A percentile compares a stretch with the other conserved stretches of the same genome.
Evolutionary conservation across 306 rosid species (phyloP).

Genomic region (Pachyrhizus erosus): DNA sequence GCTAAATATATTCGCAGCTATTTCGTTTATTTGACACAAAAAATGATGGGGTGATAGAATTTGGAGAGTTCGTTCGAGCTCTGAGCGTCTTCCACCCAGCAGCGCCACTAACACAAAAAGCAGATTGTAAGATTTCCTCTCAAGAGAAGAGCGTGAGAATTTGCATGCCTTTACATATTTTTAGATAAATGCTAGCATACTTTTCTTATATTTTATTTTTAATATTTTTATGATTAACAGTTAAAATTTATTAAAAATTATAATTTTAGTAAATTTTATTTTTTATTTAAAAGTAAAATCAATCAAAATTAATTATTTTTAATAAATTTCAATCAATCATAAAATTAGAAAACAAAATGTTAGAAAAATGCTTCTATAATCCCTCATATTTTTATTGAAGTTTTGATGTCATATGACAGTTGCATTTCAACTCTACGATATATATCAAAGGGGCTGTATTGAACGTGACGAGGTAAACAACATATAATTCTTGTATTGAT

Average conservation of each 20-base stretch:
- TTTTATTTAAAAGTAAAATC: no score
- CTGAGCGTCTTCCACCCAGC: constrained; percentile 67
- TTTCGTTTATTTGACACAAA: constrained; percentile 60
- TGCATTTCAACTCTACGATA: constrained; percentile 65
- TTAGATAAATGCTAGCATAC: no score
- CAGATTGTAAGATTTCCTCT: constrained; percentile 49
- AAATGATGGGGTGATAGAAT: constrained; percentile 62
- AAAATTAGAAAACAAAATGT: no score
- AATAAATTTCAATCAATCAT: no score
- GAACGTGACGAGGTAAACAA: constrained; percentile 58
- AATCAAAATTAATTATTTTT: no score
- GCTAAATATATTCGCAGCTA: constrained; percentile 41
- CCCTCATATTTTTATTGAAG: constrained; percentile 21
- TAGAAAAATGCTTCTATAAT: no score
- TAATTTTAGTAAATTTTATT: no score
- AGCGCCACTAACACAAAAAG: constrained; percentile 58
- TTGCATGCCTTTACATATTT: no score
- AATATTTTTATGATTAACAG: no score
- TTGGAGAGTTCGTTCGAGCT: constrained; percentile 62
- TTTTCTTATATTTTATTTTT: no score
- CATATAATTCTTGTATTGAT: background rate
- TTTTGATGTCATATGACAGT: constrained; percentile 47
- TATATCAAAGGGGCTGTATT: constrained; percentile 60
- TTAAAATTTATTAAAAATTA: no score
- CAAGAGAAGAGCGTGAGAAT: background rate